phyloP scores from a whole-genome alignment of 495 filamentous ascomycete species.

The Zalerion maritima region DNA sequence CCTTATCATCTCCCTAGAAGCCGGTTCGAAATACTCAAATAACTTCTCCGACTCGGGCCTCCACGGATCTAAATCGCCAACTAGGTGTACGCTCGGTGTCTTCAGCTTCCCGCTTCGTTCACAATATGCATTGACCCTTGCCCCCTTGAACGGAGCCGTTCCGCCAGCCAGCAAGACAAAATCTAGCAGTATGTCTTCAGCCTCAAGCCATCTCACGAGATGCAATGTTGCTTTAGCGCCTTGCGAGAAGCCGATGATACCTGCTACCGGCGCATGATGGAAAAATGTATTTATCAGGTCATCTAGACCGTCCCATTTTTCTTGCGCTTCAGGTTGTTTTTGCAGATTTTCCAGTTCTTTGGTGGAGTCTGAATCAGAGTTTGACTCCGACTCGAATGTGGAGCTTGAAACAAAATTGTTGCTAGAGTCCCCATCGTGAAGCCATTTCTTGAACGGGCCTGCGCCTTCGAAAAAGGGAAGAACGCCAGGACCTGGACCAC shows the following conservation, averaged over 20 bases:
- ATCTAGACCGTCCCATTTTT: constrained; percentile 1
- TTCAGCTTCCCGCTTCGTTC: constrained; percentile 4
- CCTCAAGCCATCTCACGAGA: constrained; percentile 10
- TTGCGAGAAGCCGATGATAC: constrained; percentile 17
- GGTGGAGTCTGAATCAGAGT: too few relatives aligned
- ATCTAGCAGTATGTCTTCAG: constrained; percentile 3
- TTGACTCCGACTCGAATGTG: too few relatives aligned
- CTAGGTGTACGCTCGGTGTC: constrained; percentile 12
- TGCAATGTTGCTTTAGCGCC: constrained; percentile 14
- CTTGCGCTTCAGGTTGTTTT: constrained; percentile 6
- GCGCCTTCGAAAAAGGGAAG: constrained; percentile 13
- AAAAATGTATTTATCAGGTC: constrained; percentile 4
- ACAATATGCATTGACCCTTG: too few relatives aligned
- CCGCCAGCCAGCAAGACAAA: constrained; percentile 12
- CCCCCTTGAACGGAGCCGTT: constrained; percentile 11
- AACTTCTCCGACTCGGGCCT: constrained; percentile 11
- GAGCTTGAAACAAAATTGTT: too few relatives aligned
- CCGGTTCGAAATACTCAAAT: constrained; percentile 10
- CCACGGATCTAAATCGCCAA: constrained; percentile 14
- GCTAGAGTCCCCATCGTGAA: too few relatives aligned
- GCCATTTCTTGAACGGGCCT: constrained; percentile 12
- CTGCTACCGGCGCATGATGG: constrained; percentile 11
- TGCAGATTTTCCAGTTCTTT: too few relatives aligned
- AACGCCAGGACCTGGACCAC: constrained; percentile 11
- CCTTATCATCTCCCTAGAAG: constrained; percentile 7